phyloP scores from a whole-genome alignment of 2,329 filamentous ascomycete species.

The Sordariomycetes sp. region DNA sequence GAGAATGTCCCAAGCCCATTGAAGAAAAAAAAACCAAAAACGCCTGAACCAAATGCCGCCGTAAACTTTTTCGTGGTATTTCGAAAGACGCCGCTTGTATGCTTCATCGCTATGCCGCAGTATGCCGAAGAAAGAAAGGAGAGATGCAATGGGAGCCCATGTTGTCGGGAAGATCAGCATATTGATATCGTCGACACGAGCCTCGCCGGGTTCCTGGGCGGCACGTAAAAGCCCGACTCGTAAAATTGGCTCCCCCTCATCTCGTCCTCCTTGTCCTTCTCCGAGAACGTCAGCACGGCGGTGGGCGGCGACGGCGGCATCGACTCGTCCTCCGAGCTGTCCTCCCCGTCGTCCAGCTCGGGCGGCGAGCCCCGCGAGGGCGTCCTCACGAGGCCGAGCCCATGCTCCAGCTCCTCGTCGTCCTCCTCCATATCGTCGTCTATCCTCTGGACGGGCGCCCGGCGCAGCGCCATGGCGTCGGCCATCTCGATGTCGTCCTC shows the following conservation, averaged over 20 bases:
- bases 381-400: constrained; percentile 58
- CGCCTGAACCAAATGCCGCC: not conserved
- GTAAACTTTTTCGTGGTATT: not conserved
- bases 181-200: constrained; percentile 46
- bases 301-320: constrained; percentile 62
- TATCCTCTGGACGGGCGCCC: constrained; percentile 20
- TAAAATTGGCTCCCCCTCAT: constrained; percentile 30
- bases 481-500: constrained; percentile 50
- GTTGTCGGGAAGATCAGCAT: constrained; percentile 25
- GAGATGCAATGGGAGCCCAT: not conserved
- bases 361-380: constrained; percentile 58
- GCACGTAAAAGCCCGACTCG: constrained; percentile 42
- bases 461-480: constrained; percentile 32
- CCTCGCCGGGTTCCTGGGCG: constrained; percentile 36
- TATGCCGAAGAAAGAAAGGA: constrained; percentile 3
- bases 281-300: constrained; percentile 46
- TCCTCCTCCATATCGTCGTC: constrained; percentile 35
- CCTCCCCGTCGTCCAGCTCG: constrained; percentile 58
- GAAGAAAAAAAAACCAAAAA: not conserved
- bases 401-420: constrained; percentile 53
- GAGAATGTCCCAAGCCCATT: not conserved
- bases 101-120: not conserved
- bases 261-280: constrained; percentile 38
- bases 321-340: constrained; percentile 60
- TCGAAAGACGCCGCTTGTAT: not conserved